Base-by-base conservation (phyloP, 2,329 filamentous ascomycete species). In the Graphilbum fragrans region DNA sequence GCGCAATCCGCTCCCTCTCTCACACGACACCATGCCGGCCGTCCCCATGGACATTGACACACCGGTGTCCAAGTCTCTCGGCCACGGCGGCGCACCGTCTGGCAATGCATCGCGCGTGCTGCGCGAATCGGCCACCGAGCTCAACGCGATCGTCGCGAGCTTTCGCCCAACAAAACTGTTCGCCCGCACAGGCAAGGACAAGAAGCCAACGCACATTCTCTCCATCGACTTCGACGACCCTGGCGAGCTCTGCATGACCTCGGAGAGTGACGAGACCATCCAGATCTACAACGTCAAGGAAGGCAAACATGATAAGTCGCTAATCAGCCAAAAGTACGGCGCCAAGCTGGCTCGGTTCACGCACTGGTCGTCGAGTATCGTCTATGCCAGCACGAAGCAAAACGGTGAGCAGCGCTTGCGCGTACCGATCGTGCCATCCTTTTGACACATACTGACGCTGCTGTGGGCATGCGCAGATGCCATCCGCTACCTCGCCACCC, bases 201-300 rank as follows among this genome's bases (percentile, higher is more conserved):
- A 65, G 44, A 60, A 67, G 10, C 65, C 69, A 39, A 76, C 80
- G 4, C 71, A 79, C 49, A 77, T 95, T 45, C 82, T 92, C 9
- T 96, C 90, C 2, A 76, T 98, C 52, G 90, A 98, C 65, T 98
- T 94, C 58, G 88, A 96, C 60, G 88, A 96, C 64, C 82, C 85
- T 35, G 92, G 92, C 59, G 87, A 95, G 60, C 83, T 90, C 38
- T 74, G 93, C 45, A 86, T 98, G 62, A 85, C 88, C 0, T 86
- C 87, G 6, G 85, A 88, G 50, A 87, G 86, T 64, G 92, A 98
- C 60, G 88, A 95, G 58, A 93, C 86, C 4, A 84, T 98, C 47
- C 88, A 96, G 56, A 80, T 98, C 25, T 98, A 93, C 66, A 94
- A 92, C 54, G 82, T 94, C 48, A 85, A 83, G 54, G 87, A 94